Percentiles rank a stretch among this genome's conserved stretches.
These are phyloP conservation scores for Raphidocelis subcapitata DNA, from an alignment of 139 green algal genomes.

Conservation along the genomic window DNA sequence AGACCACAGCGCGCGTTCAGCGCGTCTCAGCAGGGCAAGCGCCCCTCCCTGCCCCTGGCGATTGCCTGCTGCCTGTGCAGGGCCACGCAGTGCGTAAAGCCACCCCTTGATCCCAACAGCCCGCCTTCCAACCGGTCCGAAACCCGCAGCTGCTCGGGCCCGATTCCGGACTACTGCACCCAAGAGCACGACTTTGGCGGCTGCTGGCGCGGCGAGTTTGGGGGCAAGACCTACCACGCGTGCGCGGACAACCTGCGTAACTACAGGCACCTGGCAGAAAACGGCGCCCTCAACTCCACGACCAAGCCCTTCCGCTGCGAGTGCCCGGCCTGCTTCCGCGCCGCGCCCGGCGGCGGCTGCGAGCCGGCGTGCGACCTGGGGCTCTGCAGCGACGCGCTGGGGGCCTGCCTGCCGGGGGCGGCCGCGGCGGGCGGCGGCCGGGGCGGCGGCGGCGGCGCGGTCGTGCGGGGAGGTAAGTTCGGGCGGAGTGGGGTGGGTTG, in stretches of 20 bases:
- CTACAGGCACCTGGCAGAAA: conserved; percentile 27
- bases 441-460: not conserved
- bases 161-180: conserved; percentile 63
- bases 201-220: conserved; percentile 59
- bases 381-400: conserved; percentile 50
- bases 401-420: conserved; percentile 2
- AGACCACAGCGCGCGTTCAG: too few species aligned
- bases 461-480: too few species aligned
- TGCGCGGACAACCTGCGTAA: conserved; percentile 57
- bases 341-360: conserved; percentile 35
- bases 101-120: too few species aligned
- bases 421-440: not conserved
- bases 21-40: too few species aligned
- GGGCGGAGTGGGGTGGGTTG: too few species aligned
- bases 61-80: too few species aligned
- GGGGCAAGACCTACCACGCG: conserved; percentile 29
- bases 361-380: conserved; percentile 54
- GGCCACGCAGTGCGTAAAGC: too few species aligned
- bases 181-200: conserved; percentile 40
- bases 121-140: too few species aligned
- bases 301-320: conserved; percentile 26
- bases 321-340: conserved; percentile 63
- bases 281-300: conserved; percentile 26
- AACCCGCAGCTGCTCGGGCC: conserved; percentile 56
- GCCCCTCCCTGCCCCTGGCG: too few species aligned